Evolutionary conservation across 352 stramenopile genomes (phyloP).

Genomic region (Phytophthora sojae): DNA sequence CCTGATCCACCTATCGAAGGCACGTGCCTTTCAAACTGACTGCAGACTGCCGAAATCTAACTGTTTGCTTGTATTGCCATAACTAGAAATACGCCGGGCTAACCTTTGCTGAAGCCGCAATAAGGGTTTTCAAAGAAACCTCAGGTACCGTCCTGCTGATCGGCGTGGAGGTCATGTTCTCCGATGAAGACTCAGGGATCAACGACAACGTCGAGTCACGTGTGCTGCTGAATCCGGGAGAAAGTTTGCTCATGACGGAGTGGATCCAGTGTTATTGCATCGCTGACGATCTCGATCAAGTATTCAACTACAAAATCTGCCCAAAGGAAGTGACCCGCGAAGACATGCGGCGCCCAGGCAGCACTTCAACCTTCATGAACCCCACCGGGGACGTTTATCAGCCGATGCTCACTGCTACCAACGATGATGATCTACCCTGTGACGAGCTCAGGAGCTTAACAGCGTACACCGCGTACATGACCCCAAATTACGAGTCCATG

Average conservation of each 20-base stretch:
- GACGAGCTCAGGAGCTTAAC: conserved; percentile 60
- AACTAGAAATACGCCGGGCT: conserved; percentile 68
- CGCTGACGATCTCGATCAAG: conserved; percentile 77
- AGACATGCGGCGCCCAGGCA: conserved; percentile 41
- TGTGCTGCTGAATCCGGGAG: conserved; percentile 79
- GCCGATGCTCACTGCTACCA: conserved; percentile 38
- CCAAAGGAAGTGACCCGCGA: conserved; percentile 52
- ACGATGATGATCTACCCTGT: conserved; percentile 34
- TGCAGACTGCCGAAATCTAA: no score
- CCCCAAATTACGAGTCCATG: conserved; percentile 47
- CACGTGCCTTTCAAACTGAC: conserved; percentile 11
- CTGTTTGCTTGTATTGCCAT: no score
- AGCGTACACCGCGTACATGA: conserved; percentile 56
- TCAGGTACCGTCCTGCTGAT: conserved; percentile 78
- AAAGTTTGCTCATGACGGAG: conserved; percentile 77
- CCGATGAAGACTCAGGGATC: conserved; percentile 40
- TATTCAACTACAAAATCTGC: conserved; percentile 70
- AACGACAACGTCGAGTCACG: conserved; percentile 53
- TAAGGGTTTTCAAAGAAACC: conserved; percentile 73
- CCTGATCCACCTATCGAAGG: conserved; percentile 79
- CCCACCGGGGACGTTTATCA: conserved; percentile 66
- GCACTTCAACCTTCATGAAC: conserved; percentile 51
- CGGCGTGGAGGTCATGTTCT: conserved; percentile 80
- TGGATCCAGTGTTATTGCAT: conserved; percentile 90
- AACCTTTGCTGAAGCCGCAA: conserved; percentile 70